These are phyloP conservation scores for Eutrema japonicum DNA, from an alignment of 345 rosid species.

Conservation along the genomic window DNA sequence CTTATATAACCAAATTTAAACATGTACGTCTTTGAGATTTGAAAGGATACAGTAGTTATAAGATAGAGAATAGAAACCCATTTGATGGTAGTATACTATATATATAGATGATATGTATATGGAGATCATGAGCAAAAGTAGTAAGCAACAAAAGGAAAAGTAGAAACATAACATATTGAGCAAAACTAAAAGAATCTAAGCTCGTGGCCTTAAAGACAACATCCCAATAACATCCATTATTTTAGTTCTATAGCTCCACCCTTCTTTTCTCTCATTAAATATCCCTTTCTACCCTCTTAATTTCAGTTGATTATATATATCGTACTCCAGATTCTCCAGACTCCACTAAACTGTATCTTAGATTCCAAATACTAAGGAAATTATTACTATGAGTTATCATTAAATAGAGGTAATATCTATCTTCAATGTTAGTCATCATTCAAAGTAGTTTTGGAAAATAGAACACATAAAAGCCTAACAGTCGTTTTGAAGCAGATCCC, in stretches of 20 bases:
- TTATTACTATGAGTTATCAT: background rate
- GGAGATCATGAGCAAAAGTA: constrained; percentile 39
- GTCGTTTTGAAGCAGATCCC: constrained; percentile 6
- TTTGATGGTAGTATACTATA: constrained; percentile 20
- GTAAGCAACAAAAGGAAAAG: constrained; percentile 40
- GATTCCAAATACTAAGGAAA: background rate
- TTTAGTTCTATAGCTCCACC: constrained; percentile 26
- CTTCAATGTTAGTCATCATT: background rate
- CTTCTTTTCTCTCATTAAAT: constrained; percentile 29
- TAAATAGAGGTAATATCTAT: background rate
- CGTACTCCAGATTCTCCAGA: background rate
- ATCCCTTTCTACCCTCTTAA: constrained; percentile 15
- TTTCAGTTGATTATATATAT: constrained; percentile 9
- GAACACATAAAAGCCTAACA: background rate
- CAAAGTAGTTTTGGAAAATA: background rate
- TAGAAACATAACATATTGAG: constrained; percentile 33
- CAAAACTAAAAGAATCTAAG: constrained; percentile 48
- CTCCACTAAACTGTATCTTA: constrained; percentile 2
- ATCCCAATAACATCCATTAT: constrained; percentile 30
- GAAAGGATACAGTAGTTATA: constrained; percentile 28
- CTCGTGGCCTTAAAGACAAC: constrained; percentile 44
- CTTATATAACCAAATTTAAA: constrained; percentile 33
- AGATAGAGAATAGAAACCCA: background rate
- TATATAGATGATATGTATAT: constrained; percentile 28
- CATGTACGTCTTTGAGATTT: constrained; percentile 35